These are phyloP conservation scores for Elongisporangium undulatum DNA, from an alignment of 352 stramenopile species.

Conservation along the genomic window DNA sequence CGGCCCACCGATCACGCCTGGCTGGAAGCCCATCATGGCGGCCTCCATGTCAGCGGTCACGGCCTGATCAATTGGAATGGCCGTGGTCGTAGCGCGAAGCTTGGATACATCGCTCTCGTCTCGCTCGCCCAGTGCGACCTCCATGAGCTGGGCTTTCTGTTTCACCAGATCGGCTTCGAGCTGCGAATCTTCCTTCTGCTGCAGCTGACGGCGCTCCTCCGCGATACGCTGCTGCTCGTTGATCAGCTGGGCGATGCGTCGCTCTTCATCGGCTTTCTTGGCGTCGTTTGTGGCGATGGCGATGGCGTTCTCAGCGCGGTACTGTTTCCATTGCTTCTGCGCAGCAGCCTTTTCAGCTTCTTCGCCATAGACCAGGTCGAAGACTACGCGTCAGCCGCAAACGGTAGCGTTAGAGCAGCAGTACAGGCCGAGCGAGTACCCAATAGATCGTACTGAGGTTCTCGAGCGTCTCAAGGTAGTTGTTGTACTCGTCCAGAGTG, in stretches of 20 bases:
- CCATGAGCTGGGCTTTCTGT: constrained; percentile 84
- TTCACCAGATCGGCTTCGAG: constrained; percentile 75
- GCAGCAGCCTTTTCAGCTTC: constrained; percentile 62
- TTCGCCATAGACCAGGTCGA: constrained; percentile 79
- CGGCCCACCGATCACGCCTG: constrained; percentile 59
- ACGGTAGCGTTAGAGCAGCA: not conserved
- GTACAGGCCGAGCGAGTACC: not conserved
- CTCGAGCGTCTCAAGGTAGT: constrained; percentile 82
- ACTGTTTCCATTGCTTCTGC: constrained; percentile 86
- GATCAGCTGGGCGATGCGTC: constrained; percentile 80
- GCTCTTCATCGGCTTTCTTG: constrained; percentile 84
- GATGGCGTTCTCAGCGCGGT: constrained; percentile 76
- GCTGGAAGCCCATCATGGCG: constrained; percentile 86
- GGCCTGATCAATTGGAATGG: constrained; percentile 80
- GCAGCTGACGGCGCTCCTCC: constrained; percentile 69
- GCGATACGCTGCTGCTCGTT: constrained; percentile 75
- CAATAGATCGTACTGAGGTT: constrained; percentile 59
- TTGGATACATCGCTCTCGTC: constrained; percentile 76
- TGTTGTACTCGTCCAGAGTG: constrained; percentile 84
- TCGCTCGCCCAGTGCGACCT: constrained; percentile 78
- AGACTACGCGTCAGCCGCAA: constrained; percentile 38
- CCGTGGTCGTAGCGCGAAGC: constrained; percentile 70
- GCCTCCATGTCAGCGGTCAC: constrained; percentile 87
- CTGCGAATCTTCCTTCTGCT: constrained; percentile 76
- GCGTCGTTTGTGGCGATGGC: constrained; percentile 82